Base-by-base conservation (phyloP, 331 rosid genomes). In the Prunus yedoensis region DNA sequence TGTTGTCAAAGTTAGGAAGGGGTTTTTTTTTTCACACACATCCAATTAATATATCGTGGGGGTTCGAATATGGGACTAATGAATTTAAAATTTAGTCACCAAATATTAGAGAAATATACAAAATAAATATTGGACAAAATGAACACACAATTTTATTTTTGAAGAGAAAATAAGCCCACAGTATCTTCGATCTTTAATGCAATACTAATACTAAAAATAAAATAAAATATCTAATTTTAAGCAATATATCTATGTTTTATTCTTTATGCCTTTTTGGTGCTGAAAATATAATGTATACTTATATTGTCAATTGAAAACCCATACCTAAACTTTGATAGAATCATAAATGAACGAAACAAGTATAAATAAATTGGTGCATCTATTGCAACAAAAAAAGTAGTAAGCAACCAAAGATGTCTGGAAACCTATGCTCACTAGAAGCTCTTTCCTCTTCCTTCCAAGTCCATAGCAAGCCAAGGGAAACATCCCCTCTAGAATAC, bases 381-480 rank as follows among this genome's bases (percentile, higher is more conserved):
- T 16, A 13, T 28, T 38, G 51, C 17, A 17, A 35, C 1, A 56
- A 46, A 4, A 50, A 9, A 56, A 9, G 52, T 23, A 53, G 30
- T 17, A 7, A 21, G 57, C 47, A 74, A 57, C 49, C 49, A 47
- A 60, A 28, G 13, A 74, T 60, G 77, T 61, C 69, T 74, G 32
- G 49, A 32, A 60, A 74, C 13, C 8, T 58, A 10, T 60, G 56
- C 59, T 74, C 69, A 8, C 49, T 60, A 11, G 60, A 74, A 74
- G 60, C 69, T 10, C 77, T 74, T 27, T 74, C 69, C 13, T 60
- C 77, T 27, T 74, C 77, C 20, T 74, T 74, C 77, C 50, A 46
- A 46, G 30, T 74, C 77, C 69, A 60, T 14, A 74, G 59, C 47
- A 74, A 74, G 2, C 50, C 59, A 60, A 74, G 25, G 11, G 47